Evolutionary conservation across 2,329 filamentous ascomycete species (phyloP).

Genomic region (Trichothecium sympodiale): DNA sequence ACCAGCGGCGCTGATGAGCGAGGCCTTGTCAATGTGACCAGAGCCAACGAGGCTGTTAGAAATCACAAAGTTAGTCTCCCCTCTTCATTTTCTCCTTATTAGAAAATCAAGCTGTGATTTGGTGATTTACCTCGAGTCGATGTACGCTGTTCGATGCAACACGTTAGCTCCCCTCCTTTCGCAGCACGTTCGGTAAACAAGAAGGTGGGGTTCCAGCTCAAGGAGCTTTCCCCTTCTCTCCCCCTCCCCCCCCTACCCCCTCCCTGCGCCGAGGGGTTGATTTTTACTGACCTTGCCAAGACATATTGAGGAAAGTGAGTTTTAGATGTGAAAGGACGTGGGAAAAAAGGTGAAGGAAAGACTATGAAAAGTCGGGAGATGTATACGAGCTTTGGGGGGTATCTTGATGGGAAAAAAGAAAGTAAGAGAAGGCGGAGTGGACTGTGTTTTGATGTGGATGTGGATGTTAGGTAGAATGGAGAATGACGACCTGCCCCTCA

Average conservation of each 20-base stretch:
- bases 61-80: slow-evolving; percentile 9
- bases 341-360: not conserved
- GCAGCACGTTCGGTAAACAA: slow-evolving; percentile 4
- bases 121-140: slow-evolving; percentile 36
- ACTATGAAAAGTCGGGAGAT: not conserved
- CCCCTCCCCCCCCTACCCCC: not conserved
- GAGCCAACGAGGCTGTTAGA: slow-evolving; percentile 61
- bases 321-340: not conserved
- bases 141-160: slow-evolving; percentile 29
- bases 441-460: too few relatives aligned
- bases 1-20: slow-evolving; percentile 72
- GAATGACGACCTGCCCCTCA: too few relatives aligned
- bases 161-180: slow-evolving; percentile 8
- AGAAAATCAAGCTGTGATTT: not conserved
- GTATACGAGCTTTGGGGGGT: not conserved
- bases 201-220: slow-evolving; percentile 4
- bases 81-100: not conserved
- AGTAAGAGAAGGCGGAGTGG: slow-evolving; percentile 1
- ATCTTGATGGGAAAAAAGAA: slow-evolving; percentile 1
- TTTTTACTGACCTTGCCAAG: slow-evolving; percentile 9
- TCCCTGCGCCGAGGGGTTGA: not conserved
- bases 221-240: not conserved
- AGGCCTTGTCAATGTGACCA: slow-evolving; percentile 71
- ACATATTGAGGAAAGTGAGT: slow-evolving; percentile 4
- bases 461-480: too few relatives aligned